phyloP scores from a whole-genome alignment of 2,329 filamentous ascomycete species.

The Cercospora sp. region DNA sequence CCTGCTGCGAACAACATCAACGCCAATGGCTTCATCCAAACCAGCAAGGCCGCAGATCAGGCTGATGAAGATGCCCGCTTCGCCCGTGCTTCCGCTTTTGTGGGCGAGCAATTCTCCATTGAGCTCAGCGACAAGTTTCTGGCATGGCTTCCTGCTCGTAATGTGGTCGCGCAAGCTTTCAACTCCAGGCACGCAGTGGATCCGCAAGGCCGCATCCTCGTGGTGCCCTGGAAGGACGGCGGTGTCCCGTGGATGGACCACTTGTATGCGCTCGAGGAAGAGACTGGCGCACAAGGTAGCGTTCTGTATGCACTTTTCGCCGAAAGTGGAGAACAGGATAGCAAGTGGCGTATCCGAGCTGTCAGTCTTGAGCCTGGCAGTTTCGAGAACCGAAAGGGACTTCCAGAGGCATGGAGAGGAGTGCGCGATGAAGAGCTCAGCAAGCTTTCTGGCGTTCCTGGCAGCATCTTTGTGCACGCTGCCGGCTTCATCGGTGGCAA shows the following conservation, averaged over 20 bases:
- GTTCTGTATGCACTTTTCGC: slow-evolving; percentile 90
- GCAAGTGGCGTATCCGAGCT: slow-evolving; percentile 91
- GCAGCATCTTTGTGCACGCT: slow-evolving; percentile 90
- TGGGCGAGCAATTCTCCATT: slow-evolving; percentile 83
- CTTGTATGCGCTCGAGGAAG: slow-evolving; percentile 80
- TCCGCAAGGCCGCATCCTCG: slow-evolving; percentile 73
- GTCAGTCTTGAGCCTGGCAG: slow-evolving; percentile 83
- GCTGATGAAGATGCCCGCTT: slow-evolving; percentile 80
- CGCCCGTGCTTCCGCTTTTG: slow-evolving; percentile 72
- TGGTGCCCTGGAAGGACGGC: slow-evolving; percentile 64
- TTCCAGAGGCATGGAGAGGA: slow-evolving; percentile 90
- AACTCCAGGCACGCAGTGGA: slow-evolving; percentile 67
- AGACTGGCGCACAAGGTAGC: slow-evolving; percentile 49
- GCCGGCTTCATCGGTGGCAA: slow-evolving; percentile 96
- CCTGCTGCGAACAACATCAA: slow-evolving; percentile 25
- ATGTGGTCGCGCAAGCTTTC: slow-evolving; percentile 76
- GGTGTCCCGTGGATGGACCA: slow-evolving; percentile 96
- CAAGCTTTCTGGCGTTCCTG: slow-evolving; percentile 65
- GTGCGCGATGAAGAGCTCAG: slow-evolving; percentile 84
- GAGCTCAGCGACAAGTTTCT: slow-evolving; percentile 74
- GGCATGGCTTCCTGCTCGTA: slow-evolving; percentile 85
- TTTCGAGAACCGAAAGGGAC: slow-evolving; percentile 86
- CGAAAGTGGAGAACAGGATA: slow-evolving; percentile 70
- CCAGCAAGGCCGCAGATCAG: slow-evolving; percentile 53
- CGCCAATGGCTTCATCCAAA: slow-evolving; percentile 21